Evolutionary conservation across 495 filamentous ascomycete species (phyloP), one percentile per base, ranked within the genome.

Genomic region (Hyaloscypha variabilis): DNA sequence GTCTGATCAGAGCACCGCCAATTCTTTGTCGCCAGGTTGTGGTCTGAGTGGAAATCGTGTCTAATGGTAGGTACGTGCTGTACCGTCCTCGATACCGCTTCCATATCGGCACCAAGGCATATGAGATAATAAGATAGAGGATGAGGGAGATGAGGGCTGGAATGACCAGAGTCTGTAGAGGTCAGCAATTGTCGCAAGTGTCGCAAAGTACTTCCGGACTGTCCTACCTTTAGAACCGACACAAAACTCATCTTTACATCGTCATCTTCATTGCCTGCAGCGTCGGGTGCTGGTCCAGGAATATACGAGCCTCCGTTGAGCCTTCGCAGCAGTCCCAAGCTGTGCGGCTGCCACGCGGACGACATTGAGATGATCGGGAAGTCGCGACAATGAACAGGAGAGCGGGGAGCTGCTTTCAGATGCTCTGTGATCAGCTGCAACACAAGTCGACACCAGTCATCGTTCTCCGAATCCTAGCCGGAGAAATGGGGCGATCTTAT

Each of bases 131-230:
- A 72, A 94, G 76, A 77, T 92, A 97, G 71, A 96, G 79, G 55
- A 85, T 73, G 58, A 93, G 81, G 46, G 92, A 90, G 74, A 95
- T 89, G 65, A 90, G 64, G 60, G 91, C 90, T 3, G 93, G 93
- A 57, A 94, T 79, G 68, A 94, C 75, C 54, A 97, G 76, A 3
- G 90, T 91, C 92, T 97, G 63, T 25, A n/a, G 24, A 64, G 56
- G 51, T 68, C 59, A 46, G 61, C 31, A 13, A 53, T 50, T 60
- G 60, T 39, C 14, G 8, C 34, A 29, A 42, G 2, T 50, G 3
- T n/a, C n/a, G n/a, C n/a, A n/a, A n/a, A n/a, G n/a, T n/a, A n/a
- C 23, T 0, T 63, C 17, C 29, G 51, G 23, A 19, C 36, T 53
- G 34, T 52, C 60, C 60, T 66, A 67, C 67, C 70, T 74, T 69